These are phyloP conservation scores for Solanum acaule DNA, from an alignment of 257 asterid species.

Conservation along the genomic window DNA sequence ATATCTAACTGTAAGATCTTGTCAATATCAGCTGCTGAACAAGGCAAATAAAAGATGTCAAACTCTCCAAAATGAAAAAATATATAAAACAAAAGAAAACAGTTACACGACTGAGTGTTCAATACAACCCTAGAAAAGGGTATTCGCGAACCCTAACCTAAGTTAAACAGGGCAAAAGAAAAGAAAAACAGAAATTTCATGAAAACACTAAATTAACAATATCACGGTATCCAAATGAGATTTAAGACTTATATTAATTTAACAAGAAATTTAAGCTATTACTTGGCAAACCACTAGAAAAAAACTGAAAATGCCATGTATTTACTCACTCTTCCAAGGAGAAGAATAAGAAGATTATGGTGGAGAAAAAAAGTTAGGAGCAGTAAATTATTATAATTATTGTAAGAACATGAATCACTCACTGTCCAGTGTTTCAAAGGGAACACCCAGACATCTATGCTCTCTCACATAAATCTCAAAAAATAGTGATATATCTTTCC, in stretches of 20 bases:
- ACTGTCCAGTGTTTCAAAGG: neutral
- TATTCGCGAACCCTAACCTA: neutral
- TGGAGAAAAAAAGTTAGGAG: neutral
- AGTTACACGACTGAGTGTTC: neutral
- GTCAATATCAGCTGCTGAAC: conserved; percentile 15
- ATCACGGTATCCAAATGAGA: neutral
- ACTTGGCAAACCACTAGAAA: neutral
- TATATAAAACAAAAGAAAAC: neutral
- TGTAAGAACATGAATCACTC: neutral
- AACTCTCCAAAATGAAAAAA: neutral
- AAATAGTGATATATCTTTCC: neutral
- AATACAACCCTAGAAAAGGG: neutral
- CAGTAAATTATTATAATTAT: neutral
- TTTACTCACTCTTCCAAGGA: neutral
- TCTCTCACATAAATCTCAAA: neutral
- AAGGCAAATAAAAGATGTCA: conserved; percentile 5
- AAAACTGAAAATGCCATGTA: neutral
- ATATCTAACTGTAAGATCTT: conserved; percentile 19
- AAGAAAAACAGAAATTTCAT: neutral
- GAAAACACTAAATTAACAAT: neutral
- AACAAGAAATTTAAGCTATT: neutral
- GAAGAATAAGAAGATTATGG: neutral
- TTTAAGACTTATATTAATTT: neutral
- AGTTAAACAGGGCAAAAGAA: neutral
- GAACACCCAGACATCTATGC: neutral